Evolutionary conservation across 805 yeast species (phyloP), one percentile per base, ranked within the genome.

Genomic region (Yarrowia sp.): DNA sequence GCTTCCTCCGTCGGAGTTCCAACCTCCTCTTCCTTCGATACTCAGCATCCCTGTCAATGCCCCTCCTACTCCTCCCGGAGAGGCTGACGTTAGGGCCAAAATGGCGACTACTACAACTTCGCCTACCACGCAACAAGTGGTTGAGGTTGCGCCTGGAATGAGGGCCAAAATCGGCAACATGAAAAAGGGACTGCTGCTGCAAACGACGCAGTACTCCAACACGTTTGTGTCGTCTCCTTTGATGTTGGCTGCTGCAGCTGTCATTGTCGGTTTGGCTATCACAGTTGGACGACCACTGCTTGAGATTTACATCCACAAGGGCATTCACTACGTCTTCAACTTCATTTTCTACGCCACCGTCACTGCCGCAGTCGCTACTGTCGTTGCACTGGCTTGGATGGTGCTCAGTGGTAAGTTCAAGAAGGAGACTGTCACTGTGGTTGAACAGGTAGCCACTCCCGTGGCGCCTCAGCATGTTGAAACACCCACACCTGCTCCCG

Each of bases 281-380:
- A 55, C 61, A 1, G 47, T 55, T 1, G 61, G 61, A 5, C 14
- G 61, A 4, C 61, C 61, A 1, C 38, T 39, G 28, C 47, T 55
- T 22, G 61, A 55, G 31, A 39, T 41, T 15, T 55, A 55, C 47
- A 55, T 55, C 31, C 61, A 55, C 38, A 41, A 39, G 38, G 61
- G 61, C 14, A 55, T 55, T 32, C 61, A 55, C 47, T 55, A 55
- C 31, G 4, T 41, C 13, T 55, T 55, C 61, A 55, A 39, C 33
- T 28, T 55, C 47, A 55, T 55, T 15, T 55, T 55, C 39, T 55
- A 55, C 47, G 47, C 47, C 38, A 55, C 61, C 3, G 61, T 55
- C 4, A 10, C 41, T 4, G 61, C 47, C 1, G 61, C 47, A 3
- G 47, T 41, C 2, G 61, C 38, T 6, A 55, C 61, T 8, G 13